A percentile compares a stretch with the other conserved stretches of the same genome.
These are phyloP conservation scores for Capsicum baccatum DNA, from an alignment of 257 asterid species.

Conservation along the genomic window DNA sequence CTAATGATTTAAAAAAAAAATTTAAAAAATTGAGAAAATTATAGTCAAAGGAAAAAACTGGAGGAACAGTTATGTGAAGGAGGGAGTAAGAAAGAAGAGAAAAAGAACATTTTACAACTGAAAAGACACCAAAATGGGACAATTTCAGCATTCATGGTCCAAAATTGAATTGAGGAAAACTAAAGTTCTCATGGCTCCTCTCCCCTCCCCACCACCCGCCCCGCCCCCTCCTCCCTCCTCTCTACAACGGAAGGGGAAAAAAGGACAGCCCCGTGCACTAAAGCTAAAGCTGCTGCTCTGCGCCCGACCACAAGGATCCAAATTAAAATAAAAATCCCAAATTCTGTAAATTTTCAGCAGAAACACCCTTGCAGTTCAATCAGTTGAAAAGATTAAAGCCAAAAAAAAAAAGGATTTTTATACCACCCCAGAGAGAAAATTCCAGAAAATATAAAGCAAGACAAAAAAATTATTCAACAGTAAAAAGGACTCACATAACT, in stretches of 20 bases:
- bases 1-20: background rate
- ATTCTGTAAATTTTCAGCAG: conserved; percentile 3
- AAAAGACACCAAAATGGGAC: background rate
- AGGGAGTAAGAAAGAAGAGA: background rate
- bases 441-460: background rate
- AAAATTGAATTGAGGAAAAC: background rate
- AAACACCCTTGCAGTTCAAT: background rate
- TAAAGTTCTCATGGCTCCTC: background rate
- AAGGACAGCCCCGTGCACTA: too few relatives aligned
- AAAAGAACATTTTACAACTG: background rate
- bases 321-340: background rate
- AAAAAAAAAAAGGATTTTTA: background rate
- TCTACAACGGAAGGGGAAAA: too few relatives aligned
- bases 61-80: background rate
- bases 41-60: background rate
- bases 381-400: background rate
- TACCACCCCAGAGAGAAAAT: conserved; percentile 8
- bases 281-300: too few relatives aligned
- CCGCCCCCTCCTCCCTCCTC: too few relatives aligned
- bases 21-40: background rate
- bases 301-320: too few relatives aligned
- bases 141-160: background rate
- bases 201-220: too few relatives aligned
- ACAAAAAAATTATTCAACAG: background rate
- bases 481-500: too few relatives aligned